Evolutionary conservation across 495 filamentous ascomycete species (phyloP), one percentile per base, ranked within the genome.

Genomic region (Penicillium soppii): DNA sequence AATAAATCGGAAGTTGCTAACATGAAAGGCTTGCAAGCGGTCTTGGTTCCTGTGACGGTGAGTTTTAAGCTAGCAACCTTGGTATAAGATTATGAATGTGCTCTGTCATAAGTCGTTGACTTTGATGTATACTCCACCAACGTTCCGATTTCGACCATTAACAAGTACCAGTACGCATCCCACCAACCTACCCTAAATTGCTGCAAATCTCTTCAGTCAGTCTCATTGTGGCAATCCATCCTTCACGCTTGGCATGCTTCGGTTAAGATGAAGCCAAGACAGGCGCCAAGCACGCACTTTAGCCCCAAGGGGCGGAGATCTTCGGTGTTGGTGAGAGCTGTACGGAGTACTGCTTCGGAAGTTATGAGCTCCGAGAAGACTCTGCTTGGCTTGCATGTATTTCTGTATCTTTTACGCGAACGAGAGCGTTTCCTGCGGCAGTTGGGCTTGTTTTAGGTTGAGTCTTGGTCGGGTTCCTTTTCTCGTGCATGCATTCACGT

Each of bases 201-300:
- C 29, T 7, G 29, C 10, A 12, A 5, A 12, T 7, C 29, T 12
- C 7, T 10, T 12, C 4, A 32, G 13, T 10, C 13, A 7, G 13
- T 44, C 6, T 19, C 17, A 20, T 1, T 32, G 26, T 21, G 41
- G 37, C 25, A 44, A 43, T 17, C 30, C n/a, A 30, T 20, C 25
- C 12, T 17, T 2, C 26, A 16, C 8, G 12, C 29, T 38, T 38
- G 36, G 29, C 27, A 15, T 5, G 26, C 43, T 46, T 23, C 43
- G 21, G n/a, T 36, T 16, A 38, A 7, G 37, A 37, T 27, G n/a
- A 37, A 29, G 45, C 45, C 45, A 48, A 48, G 45, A 30, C 26
- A 15, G 45, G 21, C 23, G 23, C 45, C 35, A 48, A 48, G 45
- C 15, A 45, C 13, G 7, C 9, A 38, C 2, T 5, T 13, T 22